Conservation (phyloP, 2,329 filamentous ascomycete species). For the Fusarium setosum region DNA sequence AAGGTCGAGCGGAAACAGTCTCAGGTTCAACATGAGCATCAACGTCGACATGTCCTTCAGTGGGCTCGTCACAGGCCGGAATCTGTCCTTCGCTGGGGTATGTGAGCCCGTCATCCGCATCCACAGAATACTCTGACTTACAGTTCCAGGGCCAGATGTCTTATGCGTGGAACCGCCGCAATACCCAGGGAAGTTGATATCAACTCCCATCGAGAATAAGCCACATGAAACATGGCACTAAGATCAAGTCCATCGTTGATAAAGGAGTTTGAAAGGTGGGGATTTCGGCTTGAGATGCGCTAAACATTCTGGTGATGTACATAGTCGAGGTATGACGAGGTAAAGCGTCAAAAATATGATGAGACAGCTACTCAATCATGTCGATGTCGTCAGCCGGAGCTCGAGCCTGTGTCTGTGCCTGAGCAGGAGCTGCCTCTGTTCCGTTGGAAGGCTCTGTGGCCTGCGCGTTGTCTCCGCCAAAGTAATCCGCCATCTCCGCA, state of each 20-base stretch:
- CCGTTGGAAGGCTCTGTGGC: conserved; percentile 46
- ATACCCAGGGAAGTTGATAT: conserved; percentile 16
- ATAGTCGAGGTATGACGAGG: conserved; percentile 29
- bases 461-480: conserved; percentile 61
- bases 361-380: conserved; percentile 70
- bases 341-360: conserved; percentile 14
- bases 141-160: conserved; percentile 35
- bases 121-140: conserved; percentile 7
- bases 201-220: background rate
- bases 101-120: background rate
- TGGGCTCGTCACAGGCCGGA: conserved; percentile 40
- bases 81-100: conserved; percentile 40
- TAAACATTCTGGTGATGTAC: conserved; percentile 43
- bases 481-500: conserved; percentile 98
- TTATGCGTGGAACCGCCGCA: conserved; percentile 39
- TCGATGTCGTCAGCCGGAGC: conserved; percentile 69
- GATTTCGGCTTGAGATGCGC: conserved; percentile 24
- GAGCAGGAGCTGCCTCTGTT: conserved; percentile 44
- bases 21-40: conserved; percentile 42
- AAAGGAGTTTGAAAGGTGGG: conserved; percentile 23
- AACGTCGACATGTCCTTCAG: conserved; percentile 39
- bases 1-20: conserved; percentile 28
- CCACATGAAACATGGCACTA: background rate
- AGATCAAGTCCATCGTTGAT: conserved; percentile 10
- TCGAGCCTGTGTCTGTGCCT: conserved; percentile 36